Evolutionary conservation across 1,139 yeast genomes (phyloP), one percentile per base, ranked within the genome.

Genomic region (Yamadazyma mexicana): DNA sequence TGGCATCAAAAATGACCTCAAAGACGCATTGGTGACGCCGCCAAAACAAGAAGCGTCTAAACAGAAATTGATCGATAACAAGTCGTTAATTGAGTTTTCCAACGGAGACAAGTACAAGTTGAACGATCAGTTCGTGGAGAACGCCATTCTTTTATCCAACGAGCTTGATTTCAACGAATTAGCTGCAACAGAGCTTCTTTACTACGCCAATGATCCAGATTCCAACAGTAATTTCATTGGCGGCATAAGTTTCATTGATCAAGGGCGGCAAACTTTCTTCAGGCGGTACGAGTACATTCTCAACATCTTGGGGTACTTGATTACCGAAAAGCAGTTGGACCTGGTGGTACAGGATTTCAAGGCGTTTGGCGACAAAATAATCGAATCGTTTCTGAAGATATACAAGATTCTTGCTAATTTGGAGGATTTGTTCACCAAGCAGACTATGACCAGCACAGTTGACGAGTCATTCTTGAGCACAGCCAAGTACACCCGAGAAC

Each of bases 251-350:
- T 67, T 82, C 17, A 54, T 75, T 4, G 95, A 87, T 50, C 74
- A 82, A 24, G 95, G 92, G 1, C 74, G 82, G 48, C 77, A 85
- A n/a, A 71, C 79, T 5, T 88, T 77, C 55, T 87, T 81, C 55
- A 63, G 79, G 40, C 74, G 97, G 50, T 73, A 82, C 38, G 84
- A 81, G 53, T 84, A 79, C 50, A 80, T 89, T 16, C 61, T 91
- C 35, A 87, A 85, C 50, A 79, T 87, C 27, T 69, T 83, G 17
- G 80, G 87, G 6, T 86, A 73, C 54, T 62, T 81, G 30, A 59
- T 81, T 20, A 45, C 64, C 2, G 48, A 54, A n/a, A 47, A 54
- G 54, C 71, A 56, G 44, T 57, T 57, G 53, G 61, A 48, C 44
- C 51, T 43, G 46, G 52, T 59, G 35, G 44, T 47, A 4, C 31